These are phyloP conservation scores for Phaeomoniella chlamydospora DNA, from an alignment of 2,329 filamentous ascomycete species.

Conservation along the genomic window DNA sequence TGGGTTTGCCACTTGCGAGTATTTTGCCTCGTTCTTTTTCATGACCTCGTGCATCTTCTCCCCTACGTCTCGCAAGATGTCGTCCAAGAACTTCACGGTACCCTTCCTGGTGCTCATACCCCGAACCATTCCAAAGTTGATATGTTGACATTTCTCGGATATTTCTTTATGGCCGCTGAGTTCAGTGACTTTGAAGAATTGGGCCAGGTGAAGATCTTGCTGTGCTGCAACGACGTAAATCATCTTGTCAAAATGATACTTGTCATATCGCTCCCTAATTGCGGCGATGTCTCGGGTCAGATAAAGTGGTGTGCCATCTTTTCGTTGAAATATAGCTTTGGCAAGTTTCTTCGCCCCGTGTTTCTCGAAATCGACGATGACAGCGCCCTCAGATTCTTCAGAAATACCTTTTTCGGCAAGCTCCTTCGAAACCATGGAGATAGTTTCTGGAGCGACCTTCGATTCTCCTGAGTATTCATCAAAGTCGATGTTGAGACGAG, in stretches of 20 bases:
- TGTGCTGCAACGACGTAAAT: slow-evolving; percentile 63
- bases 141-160: slow-evolving; percentile 53
- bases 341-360: slow-evolving; percentile 55
- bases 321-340: slow-evolving; percentile 57
- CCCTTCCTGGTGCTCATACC: slow-evolving; percentile 59
- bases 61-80: slow-evolving; percentile 57
- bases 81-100: slow-evolving; percentile 50
- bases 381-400: slow-evolving; percentile 56
- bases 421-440: slow-evolving; percentile 47
- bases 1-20: slow-evolving; percentile 65
- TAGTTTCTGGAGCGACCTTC: slow-evolving; percentile 51
- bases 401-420: slow-evolving; percentile 51
- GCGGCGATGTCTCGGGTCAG: slow-evolving; percentile 67
- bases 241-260: slow-evolving; percentile 59
- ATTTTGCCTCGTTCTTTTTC: slow-evolving; percentile 69
- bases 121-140: slow-evolving; percentile 61
- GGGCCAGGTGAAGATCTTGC: slow-evolving; percentile 58
- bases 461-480: slow-evolving; percentile 63
- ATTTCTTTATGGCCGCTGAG: slow-evolving; percentile 56
- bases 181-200: slow-evolving; percentile 64
- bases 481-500: slow-evolving; percentile 56
- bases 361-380: slow-evolving; percentile 58
- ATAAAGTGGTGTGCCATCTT: slow-evolving; percentile 62
- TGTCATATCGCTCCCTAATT: slow-evolving; percentile 49
- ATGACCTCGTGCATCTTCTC: slow-evolving; percentile 89